A percentile compares a stretch with the other conserved stretches of the same genome.
Conservation (phyloP, 768 basidiomycete genomes). For the Leccinum aurantiacum region DNA sequence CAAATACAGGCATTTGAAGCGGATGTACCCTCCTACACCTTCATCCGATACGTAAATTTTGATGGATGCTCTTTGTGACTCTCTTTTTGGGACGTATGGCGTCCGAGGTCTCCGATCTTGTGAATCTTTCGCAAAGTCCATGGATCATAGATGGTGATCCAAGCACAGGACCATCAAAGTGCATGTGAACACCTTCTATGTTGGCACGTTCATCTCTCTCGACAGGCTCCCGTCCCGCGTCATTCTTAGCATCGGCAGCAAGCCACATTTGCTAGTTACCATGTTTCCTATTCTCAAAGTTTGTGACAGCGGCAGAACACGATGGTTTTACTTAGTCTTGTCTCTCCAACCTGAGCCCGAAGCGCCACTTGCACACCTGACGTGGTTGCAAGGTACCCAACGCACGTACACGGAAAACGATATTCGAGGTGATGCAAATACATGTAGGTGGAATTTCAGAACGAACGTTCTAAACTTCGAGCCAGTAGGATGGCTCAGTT, state of each 20-base stretch:
- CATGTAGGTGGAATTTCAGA: background rate
- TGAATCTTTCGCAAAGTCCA: background rate
- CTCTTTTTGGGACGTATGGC: background rate
- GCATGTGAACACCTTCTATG: background rate
- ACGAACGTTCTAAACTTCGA: background rate
- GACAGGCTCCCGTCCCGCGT: background rate
- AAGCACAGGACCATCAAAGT: background rate
- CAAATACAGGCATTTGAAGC: conserved; percentile 72
- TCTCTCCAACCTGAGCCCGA: background rate
- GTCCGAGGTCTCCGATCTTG: background rate
- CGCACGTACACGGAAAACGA: background rate
- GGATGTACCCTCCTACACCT: conserved; percentile 56
- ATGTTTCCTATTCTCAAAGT: background rate
- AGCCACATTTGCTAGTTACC: background rate
- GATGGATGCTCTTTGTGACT: background rate
- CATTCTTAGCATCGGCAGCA: background rate
- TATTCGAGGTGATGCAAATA: background rate
- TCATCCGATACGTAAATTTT: conserved; percentile 11
- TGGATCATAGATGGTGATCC: background rate
- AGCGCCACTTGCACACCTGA: background rate
- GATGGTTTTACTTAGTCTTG: background rate
- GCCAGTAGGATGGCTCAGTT: too few species aligned
- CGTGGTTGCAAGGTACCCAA: background rate
- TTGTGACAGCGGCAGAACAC: background rate
- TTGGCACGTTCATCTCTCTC: background rate